Evolutionary conservation across 805 yeast genomes (phyloP).

Genomic region (Blastobotrys parvus): DNA sequence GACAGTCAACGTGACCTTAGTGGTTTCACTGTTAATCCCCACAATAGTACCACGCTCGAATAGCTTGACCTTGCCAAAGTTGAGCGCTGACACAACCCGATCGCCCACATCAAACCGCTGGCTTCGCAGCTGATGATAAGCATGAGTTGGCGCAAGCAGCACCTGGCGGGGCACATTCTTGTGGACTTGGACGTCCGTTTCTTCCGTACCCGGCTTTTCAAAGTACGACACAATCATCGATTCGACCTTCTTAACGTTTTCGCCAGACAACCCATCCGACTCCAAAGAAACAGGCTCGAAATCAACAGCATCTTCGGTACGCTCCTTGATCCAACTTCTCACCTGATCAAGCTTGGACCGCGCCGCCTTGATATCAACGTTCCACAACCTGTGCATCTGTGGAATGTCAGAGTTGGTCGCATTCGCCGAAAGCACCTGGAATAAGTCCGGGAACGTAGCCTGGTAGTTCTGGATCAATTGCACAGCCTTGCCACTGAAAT

Average conservation of each 20-base stretch:
- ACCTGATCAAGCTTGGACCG: conserved; percentile 33
- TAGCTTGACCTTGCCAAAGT: conserved; percentile 81
- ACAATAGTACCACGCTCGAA: conserved; percentile 88
- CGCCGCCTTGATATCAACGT: conserved; percentile 23
- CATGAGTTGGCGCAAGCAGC: conserved; percentile 63
- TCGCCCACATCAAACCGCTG: conserved; percentile 86
- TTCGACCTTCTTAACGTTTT: conserved; percentile 63
- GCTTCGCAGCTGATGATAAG: conserved; percentile 58
- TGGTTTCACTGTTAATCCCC: conserved; percentile 50
- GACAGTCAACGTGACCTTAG: conserved; percentile 55
- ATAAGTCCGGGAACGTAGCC: conserved; percentile 52
- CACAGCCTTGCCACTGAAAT: conserved; percentile 67
- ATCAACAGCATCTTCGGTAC: conserved; percentile 20
- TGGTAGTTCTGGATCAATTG: conserved; percentile 55
- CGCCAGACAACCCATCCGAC: conserved; percentile 66
- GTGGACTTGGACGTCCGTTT: conserved; percentile 37
- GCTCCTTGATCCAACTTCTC: conserved; percentile 40
- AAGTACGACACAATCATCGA: conserved; percentile 39
- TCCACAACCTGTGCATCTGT: conserved; percentile 13
- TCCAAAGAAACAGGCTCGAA: conserved; percentile 63
- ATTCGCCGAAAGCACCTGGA: conserved; percentile 32
- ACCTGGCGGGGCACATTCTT: conserved; percentile 83
- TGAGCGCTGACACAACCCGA: conserved; percentile 75
- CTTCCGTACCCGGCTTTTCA: conserved; percentile 25
- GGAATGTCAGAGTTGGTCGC: conserved; percentile 15